Base-by-base conservation (phyloP, 148 eudicot genomes). In the Suaeda aralocaspica region DNA sequence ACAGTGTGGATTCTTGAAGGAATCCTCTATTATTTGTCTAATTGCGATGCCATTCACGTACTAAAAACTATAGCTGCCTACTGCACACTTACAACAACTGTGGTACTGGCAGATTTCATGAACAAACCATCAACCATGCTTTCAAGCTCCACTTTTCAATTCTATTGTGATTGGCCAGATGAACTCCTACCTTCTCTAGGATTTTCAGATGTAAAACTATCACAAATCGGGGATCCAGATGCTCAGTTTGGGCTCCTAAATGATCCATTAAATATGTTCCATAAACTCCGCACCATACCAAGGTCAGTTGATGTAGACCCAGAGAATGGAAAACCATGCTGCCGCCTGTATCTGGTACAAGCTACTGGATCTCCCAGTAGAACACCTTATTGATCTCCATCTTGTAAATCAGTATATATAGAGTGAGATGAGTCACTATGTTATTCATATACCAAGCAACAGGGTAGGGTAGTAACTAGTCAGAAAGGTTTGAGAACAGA, bases 161-260 rank as follows among this genome's bases (percentile, higher is more conserved):
- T 93, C 85, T 84, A 90, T 26, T 82, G 98, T 59, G 96, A 93
- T 64, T 90, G 95, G 95, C 98, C 95, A 6, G 98, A 93, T 77
- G 79, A 90, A 57, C 86, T 88, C 57, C 80, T 93, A 50, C 96
- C 96, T 68, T 82, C 96, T 45, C 65, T 90, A 50, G 98, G 98
- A 18, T 93, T 88, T 73, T 81, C 95, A 22, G 87, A 90, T 77
- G 95, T 90, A 36, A 84, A 76, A 72, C 87, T 93, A 48, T 93
- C 96, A 24, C 96, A 93, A 72, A 85, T 93, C 64, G 96, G 98
- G 5, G 98, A 93, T 42, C 88, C 95, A 33, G 96, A 93, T 81
- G 98, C 98, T 30, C 77, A 88, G 75, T 93, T 90, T 58, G 96
- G 96, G 41, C 79, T 90, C 49, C 71, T 87, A 71, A 85, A 82